These are phyloP conservation scores for Cutaneotrichosporon mucoides DNA, from an alignment of 1,284 basidiomycete genomes.

Conservation along the genomic window DNA sequence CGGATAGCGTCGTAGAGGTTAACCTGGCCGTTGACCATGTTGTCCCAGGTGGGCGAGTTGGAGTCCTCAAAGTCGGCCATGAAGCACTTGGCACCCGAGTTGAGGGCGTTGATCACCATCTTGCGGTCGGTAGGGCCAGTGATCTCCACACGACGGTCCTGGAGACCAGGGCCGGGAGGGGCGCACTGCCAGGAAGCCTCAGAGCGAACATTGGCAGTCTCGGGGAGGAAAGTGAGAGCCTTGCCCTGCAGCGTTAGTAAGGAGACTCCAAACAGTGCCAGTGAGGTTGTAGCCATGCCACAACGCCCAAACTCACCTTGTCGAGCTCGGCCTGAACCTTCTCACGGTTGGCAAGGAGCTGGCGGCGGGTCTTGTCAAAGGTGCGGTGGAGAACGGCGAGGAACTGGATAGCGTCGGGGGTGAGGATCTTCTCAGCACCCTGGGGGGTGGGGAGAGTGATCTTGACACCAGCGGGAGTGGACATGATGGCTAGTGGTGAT, in stretches of 20 bases:
- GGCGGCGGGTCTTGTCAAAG: slow-evolving; percentile 69
- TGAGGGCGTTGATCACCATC: slow-evolving; percentile 98
- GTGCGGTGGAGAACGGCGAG: slow-evolving; percentile 87
- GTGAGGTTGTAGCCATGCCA: too few species aligned
- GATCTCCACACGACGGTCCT: slow-evolving; percentile 93
- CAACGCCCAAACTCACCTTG: slow-evolving; percentile 40
- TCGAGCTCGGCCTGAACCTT: slow-evolving; percentile 70
- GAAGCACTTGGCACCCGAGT: slow-evolving; percentile 93
- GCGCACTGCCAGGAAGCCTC: slow-evolving; percentile 89
- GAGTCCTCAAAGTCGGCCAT: slow-evolving; percentile 99
- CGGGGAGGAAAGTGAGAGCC: slow-evolving; percentile 78
- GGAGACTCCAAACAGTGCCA: not conserved
- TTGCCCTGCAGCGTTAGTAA: slow-evolving; percentile 49
- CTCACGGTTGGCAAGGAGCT: slow-evolving; percentile 59
- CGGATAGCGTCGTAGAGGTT: slow-evolving; percentile 88
- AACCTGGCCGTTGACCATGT: slow-evolving; percentile 89
- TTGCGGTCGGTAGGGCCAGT: slow-evolving; percentile 96
- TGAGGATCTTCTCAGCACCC: slow-evolving; percentile 65
- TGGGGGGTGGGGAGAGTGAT: slow-evolving; percentile 37
- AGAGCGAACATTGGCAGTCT: slow-evolving; percentile 84
- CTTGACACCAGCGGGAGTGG: slow-evolving; percentile 34
- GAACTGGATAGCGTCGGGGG: slow-evolving; percentile 80
- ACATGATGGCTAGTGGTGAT: slow-evolving; percentile 14
- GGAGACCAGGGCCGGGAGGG: slow-evolving; percentile 83
- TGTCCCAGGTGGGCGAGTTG: slow-evolving; percentile 88